A percentile compares a stretch with the other conserved stretches of the same genome.
Conservation (phyloP, 108 stramenopile genomes). For the Skeletonema tropicum region DNA sequence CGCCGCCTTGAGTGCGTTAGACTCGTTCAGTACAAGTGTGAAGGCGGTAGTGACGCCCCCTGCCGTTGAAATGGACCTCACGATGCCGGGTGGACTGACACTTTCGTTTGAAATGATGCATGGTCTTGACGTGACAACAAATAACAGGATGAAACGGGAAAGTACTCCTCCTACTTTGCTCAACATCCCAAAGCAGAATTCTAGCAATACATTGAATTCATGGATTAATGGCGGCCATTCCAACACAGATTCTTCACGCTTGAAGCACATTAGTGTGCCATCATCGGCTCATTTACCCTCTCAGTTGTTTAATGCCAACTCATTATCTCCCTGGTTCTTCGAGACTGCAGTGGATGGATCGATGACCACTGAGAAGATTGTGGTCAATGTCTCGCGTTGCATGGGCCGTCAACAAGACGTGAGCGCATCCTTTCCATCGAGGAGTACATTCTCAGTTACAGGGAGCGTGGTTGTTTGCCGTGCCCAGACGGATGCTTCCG, state of each 20-base stretch:
- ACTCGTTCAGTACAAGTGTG: slow-evolving; percentile 67
- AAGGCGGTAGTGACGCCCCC: slow-evolving; percentile 84
- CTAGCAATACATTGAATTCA: slow-evolving; percentile 61
- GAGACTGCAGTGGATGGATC: slow-evolving; percentile 72
- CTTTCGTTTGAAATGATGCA: slow-evolving; percentile 81
- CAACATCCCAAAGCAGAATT: slow-evolving; percentile 31
- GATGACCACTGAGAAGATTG: slow-evolving; percentile 61
- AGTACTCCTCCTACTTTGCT: slow-evolving; percentile 10
- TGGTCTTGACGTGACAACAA: slow-evolving; percentile 70
- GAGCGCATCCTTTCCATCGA: slow-evolving; percentile 20
- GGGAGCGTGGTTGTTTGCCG: slow-evolving; percentile 82
- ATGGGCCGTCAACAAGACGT: slow-evolving; percentile 59
- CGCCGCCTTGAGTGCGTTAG: slow-evolving; percentile 65
- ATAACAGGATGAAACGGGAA: slow-evolving; percentile 27
- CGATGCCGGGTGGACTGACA: slow-evolving; percentile 79
- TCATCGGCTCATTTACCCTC: slow-evolving; percentile 23
- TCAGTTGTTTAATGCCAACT: slow-evolving; percentile 74
- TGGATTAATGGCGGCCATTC: slow-evolving; percentile 59
- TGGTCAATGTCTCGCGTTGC: slow-evolving; percentile 63
- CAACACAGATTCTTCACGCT: slow-evolving; percentile 25
- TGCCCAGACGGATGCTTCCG: slow-evolving; percentile 35
- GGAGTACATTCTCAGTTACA: slow-evolving; percentile 58
- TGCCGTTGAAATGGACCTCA: slow-evolving; percentile 80
- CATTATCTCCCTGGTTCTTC: slow-evolving; percentile 78
- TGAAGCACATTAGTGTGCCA: slow-evolving; percentile 12